These are phyloP conservation scores for Pseudogymnoascus sp. DNA, from an alignment of 2,329 filamentous ascomycete genomes.

Conservation along the genomic window DNA sequence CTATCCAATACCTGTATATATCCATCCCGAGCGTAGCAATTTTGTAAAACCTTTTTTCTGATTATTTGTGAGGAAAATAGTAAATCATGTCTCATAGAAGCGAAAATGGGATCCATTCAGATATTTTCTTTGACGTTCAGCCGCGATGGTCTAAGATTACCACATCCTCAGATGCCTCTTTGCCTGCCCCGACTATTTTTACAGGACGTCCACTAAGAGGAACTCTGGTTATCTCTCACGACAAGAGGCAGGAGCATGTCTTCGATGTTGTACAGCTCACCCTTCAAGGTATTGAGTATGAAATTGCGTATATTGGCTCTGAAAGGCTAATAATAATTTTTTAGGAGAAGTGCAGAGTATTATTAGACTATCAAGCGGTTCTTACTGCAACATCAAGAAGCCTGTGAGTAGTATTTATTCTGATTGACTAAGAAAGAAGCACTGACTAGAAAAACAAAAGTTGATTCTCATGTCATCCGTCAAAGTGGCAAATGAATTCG, in stretches of 20 bases:
- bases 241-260: not conserved
- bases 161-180: not conserved
- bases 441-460: not conserved
- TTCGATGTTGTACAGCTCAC: not conserved
- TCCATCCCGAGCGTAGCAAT: not conserved
- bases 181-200: not conserved
- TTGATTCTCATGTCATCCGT: constrained; percentile 6
- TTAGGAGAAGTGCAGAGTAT: constrained; percentile 2
- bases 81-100: not conserved
- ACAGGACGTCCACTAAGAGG: constrained; percentile 1
- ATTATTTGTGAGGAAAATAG: not conserved
- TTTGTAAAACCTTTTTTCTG: not conserved
- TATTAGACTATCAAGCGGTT: not conserved
- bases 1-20: not conserved
- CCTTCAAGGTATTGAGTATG: not conserved
- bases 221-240: constrained; percentile 5
- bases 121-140: not conserved
- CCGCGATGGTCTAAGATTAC: not conserved
- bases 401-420: constrained; percentile 5
- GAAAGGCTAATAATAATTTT: not conserved
- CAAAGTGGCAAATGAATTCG: constrained; percentile 1
- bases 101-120: not conserved
- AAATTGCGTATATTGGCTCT: not conserved
- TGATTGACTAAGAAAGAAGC: not conserved
- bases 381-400: not conserved